Evolutionary conservation across 2,329 filamentous ascomycete genomes (phyloP), one percentile per base, ranked within the genome.

Genomic region (Biscogniauxia sp.): DNA sequence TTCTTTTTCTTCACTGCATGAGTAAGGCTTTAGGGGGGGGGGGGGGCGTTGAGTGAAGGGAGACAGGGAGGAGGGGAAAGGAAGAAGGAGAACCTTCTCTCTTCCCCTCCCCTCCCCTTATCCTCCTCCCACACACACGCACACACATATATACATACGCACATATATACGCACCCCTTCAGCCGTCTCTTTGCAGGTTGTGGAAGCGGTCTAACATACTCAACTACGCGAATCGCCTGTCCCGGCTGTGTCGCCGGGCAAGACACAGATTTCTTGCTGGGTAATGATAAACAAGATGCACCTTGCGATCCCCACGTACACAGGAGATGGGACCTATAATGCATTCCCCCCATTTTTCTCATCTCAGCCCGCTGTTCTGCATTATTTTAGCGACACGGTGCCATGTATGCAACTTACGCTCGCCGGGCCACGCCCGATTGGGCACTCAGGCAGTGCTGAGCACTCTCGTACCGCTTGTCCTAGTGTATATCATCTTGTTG

Each of bases 211-310:
- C 54, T 60, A 49, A 82, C 84, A 72, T 82, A 89, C 87, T 89
- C 88, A 53, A 88, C 75, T 56, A 88, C 80, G 60, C 73, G 69
- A 70, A 81, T 75, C 57, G 62, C 62, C 54, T 74, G 75, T 59
- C 72, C 71, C 65, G 73, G 66, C 61, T 70, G 70, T 68, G 76
- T 76, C 56, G 82, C 82, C 56, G 79, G 76, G 61, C 77, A 78
- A 68, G 80, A 75, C 58, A 77, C 68, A 58, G 76, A 73, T 53
- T 67, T 62, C 64, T 69, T 57, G 59, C 72, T 72, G 11, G 70
- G 66, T 55, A 76, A 75, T 56, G 77, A 74, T 55, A 85, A 69
- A 51, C 77, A 78, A 26, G 77, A 75, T 20, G 84, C 84, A 51
- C 78, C 78, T 45, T 74, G 67, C 58, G 73, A 73, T 60, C 79